A percentile compares a stretch with the other conserved stretches of the same genome.
Evolutionary conservation across 371 early-diverging fungal genomes (phyloP).

Genomic region (Circinella umbellata): DNA sequence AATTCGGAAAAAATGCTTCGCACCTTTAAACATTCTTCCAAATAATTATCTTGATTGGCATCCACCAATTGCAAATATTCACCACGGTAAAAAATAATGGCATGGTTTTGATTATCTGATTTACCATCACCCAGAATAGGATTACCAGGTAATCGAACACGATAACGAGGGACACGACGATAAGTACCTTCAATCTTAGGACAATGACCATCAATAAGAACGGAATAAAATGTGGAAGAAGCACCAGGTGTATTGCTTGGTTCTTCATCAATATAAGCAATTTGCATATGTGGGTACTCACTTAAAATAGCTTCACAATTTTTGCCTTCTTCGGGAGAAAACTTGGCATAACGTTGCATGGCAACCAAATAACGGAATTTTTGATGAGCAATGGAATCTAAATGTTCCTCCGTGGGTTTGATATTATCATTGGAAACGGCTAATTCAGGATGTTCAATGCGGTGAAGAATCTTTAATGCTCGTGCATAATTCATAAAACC

Average conservation of each 20-base stretch:
- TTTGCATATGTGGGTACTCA: constrained; percentile 81
- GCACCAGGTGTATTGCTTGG: constrained; percentile 50
- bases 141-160: constrained; percentile 84
- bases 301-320: constrained; percentile 80
- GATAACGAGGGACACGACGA: constrained; percentile 74
- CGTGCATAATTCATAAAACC: constrained; percentile 92
- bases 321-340: constrained; percentile 79
- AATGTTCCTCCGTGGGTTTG: constrained; percentile 57
- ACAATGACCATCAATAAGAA: constrained; percentile 82
- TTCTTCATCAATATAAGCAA: constrained; percentile 83
- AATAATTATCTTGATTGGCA: constrained; percentile 93
- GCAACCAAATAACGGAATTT: constrained; percentile 89
- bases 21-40: constrained; percentile 90
- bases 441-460: constrained; percentile 83
- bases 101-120: constrained; percentile 91
- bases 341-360: constrained; percentile 87
- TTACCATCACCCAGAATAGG: constrained; percentile 94
- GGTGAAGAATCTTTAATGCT: constrained; percentile 81
- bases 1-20: constrained; percentile 90
- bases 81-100: constrained; percentile 86
- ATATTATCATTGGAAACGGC: constrained; percentile 60
- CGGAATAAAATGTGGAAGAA: constrained; percentile 69
- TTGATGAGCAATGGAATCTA: constrained; percentile 70
- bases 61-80: constrained; percentile 90
- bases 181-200: constrained; percentile 48